Base-by-base conservation (phyloP, 495 filamentous ascomycete species). In the Podospora appendiculata region DNA sequence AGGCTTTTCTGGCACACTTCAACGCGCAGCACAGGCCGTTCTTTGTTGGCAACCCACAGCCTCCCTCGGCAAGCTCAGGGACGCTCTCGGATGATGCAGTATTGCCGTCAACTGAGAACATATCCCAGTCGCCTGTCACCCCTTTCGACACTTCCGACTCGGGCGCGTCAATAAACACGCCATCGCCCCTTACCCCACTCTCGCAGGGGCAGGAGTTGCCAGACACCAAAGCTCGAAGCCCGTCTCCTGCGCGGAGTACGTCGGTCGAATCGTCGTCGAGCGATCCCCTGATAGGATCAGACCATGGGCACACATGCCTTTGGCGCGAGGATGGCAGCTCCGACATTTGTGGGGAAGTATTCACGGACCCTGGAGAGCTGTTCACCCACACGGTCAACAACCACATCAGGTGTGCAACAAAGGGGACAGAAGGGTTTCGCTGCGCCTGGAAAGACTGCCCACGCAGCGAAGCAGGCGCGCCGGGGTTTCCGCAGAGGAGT, bases 401-500 rank as follows among this genome's bases (percentile, higher is more conserved):
- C 6, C 66, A 69, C 44, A 66, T 67, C 48, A 61, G 57, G 49
- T 45, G 58, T 41, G 62, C 65, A 14, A 54, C 55, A n/a, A 69
- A 69, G 53, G 66, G 65, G 0, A 55, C 54, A 12, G 53, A 58
- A 14, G 62, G 63, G 1, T 67, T 69, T 48, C 51, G 59, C 8
- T 70, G 70, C 48, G 58, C 62, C 36, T 70, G 68, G 68, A 54
- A 58, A 34, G 65, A 60, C 48, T 71, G 68, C 47, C 55, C 57
- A 18, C 62, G 72, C 1, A 80, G 80, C 54, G 55, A 56, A 6
- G 43, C 50, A 47, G 69, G 65, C 45, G 66, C 60, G 35, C 57
- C 67, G 32, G 76, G 74, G 48, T 79, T 84, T 61, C 66, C 71
- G 40, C 77, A 80, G 55, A 69, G 72, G 48, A 80, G 79, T 55